Conservation (phyloP, 2,329 filamentous ascomycete species). For the Gaeumannomyces tritici region DNA sequence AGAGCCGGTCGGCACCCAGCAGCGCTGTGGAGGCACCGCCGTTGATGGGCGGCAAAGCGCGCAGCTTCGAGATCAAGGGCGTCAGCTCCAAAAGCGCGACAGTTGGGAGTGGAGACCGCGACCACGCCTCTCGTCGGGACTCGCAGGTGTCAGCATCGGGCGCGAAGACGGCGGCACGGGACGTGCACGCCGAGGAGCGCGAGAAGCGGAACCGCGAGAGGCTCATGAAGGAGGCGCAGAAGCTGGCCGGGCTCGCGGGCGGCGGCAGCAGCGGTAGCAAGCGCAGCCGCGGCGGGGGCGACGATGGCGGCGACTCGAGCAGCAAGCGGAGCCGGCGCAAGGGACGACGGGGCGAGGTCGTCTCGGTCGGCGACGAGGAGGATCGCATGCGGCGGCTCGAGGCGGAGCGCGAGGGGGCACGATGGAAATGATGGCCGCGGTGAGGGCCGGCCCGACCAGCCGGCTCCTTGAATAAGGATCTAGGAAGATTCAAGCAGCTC, state of each 20-base stretch:
- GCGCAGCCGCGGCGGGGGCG: constrained; percentile 40
- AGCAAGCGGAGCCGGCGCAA: constrained; percentile 31
- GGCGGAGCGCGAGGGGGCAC: constrained; percentile 41
- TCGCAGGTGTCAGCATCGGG: constrained; percentile 22
- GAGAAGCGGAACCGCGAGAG: constrained; percentile 58
- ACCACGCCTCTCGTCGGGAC: constrained; percentile 12
- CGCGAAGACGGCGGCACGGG: constrained; percentile 22
- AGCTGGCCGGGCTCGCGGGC: constrained; percentile 40
- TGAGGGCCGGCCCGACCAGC: not conserved
- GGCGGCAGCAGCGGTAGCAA: constrained; percentile 23
- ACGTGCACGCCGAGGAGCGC: constrained; percentile 61
- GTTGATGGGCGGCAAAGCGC: not conserved
- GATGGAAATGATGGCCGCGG: not conserved
- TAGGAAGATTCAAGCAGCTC: not conserved
- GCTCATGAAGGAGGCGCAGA: constrained; percentile 57
- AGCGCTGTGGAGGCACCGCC: not conserved
- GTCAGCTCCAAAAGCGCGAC: constrained; percentile 12
- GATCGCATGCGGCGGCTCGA: constrained; percentile 46
- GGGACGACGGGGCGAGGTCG: constrained; percentile 37
- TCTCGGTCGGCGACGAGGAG: constrained; percentile 38
- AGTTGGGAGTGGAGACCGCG: not conserved
- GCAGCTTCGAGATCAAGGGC: constrained; percentile 27
- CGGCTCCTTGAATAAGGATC: no score
- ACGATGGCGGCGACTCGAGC: constrained; percentile 16
- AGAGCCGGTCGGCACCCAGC: not conserved